These are phyloP conservation scores for Blastosporella zonata DNA, from an alignment of 1,284 basidiomycete species.

Conservation along the genomic window DNA sequence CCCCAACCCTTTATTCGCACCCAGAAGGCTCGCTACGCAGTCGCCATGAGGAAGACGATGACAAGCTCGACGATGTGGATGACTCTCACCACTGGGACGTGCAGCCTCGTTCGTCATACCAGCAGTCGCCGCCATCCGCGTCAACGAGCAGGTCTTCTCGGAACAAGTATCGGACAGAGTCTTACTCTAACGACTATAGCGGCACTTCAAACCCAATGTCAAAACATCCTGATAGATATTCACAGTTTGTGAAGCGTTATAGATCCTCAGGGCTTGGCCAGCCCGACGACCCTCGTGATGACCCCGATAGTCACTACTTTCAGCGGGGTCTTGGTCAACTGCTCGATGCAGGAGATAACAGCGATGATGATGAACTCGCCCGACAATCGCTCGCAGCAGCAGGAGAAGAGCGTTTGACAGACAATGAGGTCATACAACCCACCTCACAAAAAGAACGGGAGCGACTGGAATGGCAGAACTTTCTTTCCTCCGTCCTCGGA, in stretches of 20 bases:
- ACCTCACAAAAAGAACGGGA: conserved; percentile 72
- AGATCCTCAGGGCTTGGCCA: conserved; percentile 51
- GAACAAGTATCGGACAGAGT: conserved; percentile 28
- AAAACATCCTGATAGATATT: conserved; percentile 67
- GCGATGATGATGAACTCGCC: conserved; percentile 66
- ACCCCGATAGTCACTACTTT: conserved; percentile 74
- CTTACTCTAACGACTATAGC: conserved; percentile 24
- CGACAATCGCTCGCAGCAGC: conserved; percentile 38
- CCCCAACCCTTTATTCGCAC: conserved; percentile 65
- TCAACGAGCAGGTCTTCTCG: conserved; percentile 33
- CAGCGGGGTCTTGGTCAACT: conserved; percentile 69
- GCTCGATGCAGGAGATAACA: conserved; percentile 65
- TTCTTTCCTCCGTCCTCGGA: conserved; percentile 88
- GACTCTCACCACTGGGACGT: conserved; percentile 28
- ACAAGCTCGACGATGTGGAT: conserved; percentile 23
- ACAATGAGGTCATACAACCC: conserved; percentile 63
- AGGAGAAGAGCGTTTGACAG: conserved; percentile 52
- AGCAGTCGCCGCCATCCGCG: conserved; percentile 28
- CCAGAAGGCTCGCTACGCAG: conserved; percentile 52
- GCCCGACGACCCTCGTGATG: conserved; percentile 65
- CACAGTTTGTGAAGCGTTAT: conserved; percentile 74
- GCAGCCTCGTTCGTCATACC: conserved; percentile 28
- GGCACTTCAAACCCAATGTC: conserved; percentile 27
- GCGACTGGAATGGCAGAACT: conserved; percentile 90
- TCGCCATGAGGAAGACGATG: conserved; percentile 44